Evolutionary conservation across 106 monocot species (phyloP).

Genomic region (Narthecium ossifragum): DNA sequence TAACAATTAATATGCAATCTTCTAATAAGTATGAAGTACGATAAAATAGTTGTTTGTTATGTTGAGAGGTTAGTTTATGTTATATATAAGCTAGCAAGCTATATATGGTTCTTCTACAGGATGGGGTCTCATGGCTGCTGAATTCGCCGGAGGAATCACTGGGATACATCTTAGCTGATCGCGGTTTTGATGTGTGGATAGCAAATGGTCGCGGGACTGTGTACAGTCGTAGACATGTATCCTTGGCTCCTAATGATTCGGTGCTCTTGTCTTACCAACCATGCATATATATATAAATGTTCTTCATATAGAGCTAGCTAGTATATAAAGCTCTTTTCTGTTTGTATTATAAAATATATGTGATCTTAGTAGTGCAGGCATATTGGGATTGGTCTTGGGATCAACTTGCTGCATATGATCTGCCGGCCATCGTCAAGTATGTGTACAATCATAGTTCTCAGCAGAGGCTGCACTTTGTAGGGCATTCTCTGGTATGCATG

Average conservation of each 20-base stretch:
- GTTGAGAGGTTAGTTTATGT: no score
- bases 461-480: conserved; percentile 34
- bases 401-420: conserved; percentile 25
- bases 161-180: conserved; percentile 32
- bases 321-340: not conserved
- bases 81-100: not conserved
- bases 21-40: no score
- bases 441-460: conserved; percentile 18
- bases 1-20: no score
- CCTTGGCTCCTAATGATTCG: not conserved
- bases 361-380: conserved; percentile 4
- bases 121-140: conserved; percentile 34
- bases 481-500: conserved; percentile 34
- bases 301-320: no score
- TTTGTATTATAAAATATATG: not conserved
- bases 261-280: conserved; percentile 1
- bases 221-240: conserved; percentile 17
- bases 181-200: conserved; percentile 39
- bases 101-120: conserved; percentile 10
- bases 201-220: conserved; percentile 29
- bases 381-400: conserved; percentile 55
- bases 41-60: no score
- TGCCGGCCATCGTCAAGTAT: conserved; percentile 23
- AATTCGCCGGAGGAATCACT: conserved; percentile 35
- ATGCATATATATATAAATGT: no score